phyloP scores from a whole-genome alignment of 1,139 yeast species.

The Suhomyces taliae region DNA sequence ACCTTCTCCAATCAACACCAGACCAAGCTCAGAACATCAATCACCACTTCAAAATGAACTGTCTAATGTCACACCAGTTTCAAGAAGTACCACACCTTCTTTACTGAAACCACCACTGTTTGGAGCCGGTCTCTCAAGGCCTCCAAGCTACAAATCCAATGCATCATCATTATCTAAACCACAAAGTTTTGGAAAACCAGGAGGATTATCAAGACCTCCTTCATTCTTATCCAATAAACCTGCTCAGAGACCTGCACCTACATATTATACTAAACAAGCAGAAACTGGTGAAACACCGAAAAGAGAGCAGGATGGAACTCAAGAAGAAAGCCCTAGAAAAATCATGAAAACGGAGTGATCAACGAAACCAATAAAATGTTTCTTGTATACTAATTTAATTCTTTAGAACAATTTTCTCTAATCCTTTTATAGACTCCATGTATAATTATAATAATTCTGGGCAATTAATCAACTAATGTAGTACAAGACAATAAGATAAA shows the following conservation, averaged over 20 bases:
- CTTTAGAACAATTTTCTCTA: not conserved
- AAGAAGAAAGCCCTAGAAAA: conserved; percentile 12
- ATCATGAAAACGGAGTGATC: conserved; percentile 12
- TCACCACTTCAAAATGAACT: not conserved
- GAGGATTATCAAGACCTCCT: conserved; percentile 23
- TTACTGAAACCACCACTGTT: conserved; percentile 11
- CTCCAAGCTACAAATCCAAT: conserved; percentile 15
- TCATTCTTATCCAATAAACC: conserved; percentile 23
- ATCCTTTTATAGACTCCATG: conserved; percentile 3
- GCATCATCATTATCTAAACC: conserved; percentile 12
- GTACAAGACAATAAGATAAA: too few species aligned
- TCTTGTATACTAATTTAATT: conserved; percentile 6
- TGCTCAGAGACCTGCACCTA: conserved; percentile 4
- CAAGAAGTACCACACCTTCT: conserved; percentile 8
- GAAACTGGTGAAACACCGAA: conserved; percentile 5
- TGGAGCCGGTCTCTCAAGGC: conserved; percentile 14
- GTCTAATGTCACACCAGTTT: not conserved
- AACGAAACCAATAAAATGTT: not conserved
- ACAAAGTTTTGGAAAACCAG: conserved; percentile 18
- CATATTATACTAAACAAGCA: conserved; percentile 1
- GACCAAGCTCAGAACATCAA: not conserved
- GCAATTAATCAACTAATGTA: not conserved
- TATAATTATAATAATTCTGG: conserved; percentile 1
- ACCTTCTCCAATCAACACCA: not conserved
- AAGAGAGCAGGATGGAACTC: conserved; percentile 10